phyloP scores from a whole-genome alignment of 202 grass and related monocot genomes.

The Setaria italica region DNA sequence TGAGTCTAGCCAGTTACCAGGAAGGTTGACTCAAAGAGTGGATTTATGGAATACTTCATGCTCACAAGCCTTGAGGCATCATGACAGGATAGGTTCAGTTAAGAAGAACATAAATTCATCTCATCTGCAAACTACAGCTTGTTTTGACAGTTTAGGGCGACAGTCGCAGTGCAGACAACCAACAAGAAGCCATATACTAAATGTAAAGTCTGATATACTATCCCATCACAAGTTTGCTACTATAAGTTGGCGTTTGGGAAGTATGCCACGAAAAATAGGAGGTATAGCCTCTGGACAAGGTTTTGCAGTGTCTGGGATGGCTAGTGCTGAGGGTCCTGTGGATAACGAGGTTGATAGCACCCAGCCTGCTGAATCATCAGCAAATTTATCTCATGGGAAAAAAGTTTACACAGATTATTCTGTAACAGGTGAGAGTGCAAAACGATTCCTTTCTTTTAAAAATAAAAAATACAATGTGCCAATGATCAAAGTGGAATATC shows the following conservation, averaged over 20 bases:
- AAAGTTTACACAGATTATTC: conserved; percentile 85
- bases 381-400: conserved; percentile 64
- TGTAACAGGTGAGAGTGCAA: conserved; percentile 52
- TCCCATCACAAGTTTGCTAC: conserved; percentile 32
- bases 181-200: conserved; percentile 49
- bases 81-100: conserved; percentile 22
- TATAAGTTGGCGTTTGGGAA: conserved; percentile 54
- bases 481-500: not conserved
- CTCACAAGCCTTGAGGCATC: conserved; percentile 24
- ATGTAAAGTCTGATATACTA: conserved; percentile 46
- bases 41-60: conserved; percentile 28
- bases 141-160: conserved; percentile 39
- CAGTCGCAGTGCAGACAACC: conserved; percentile 30
- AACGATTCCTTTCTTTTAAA: not conserved
- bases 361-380: conserved; percentile 33
- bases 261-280: conserved; percentile 48
- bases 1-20: conserved; percentile 48
- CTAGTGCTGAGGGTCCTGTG: conserved; percentile 53
- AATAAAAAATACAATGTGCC: not conserved
- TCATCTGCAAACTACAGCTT: conserved; percentile 38
- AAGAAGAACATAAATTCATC: conserved; percentile 38
- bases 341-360: conserved; percentile 43
- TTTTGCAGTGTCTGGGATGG: conserved; percentile 58
- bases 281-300: conserved; percentile 47
- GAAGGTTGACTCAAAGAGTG: conserved; percentile 33